Base-by-base conservation (phyloP, 2,329 filamentous ascomycete genomes). In the Cercospora sojina region DNA sequence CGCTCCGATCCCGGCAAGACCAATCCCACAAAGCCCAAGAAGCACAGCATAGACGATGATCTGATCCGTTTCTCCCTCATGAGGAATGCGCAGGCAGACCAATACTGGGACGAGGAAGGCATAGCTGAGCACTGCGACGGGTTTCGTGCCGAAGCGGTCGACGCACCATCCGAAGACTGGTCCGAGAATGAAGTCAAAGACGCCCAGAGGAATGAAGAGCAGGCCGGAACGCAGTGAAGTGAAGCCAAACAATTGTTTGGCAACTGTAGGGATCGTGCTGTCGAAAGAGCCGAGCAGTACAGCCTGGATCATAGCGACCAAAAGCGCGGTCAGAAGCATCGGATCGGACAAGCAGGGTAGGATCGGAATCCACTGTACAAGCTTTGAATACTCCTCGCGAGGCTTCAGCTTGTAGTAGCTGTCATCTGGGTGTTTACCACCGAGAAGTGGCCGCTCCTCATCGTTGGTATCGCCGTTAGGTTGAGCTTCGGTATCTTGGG, bases 1-100 rank as follows among this genome's bases (percentile, higher is more conserved):
- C 2, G 85, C 82, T 8, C 83, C 83, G 47, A 88, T 84, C 2
- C 83, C 74, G 0, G 84, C 84, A 2, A 88, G 73, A 0, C 85
- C 86, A 1, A 84, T 68, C 1, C 86, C 85, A 67, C 78, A 82
- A 2, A 85, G 73, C 0, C 76, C 78, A 0, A 87, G 76, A 0
- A 86, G 66, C 3, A 74, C 77, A 16, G 77, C 80, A 65, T 83
- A 85, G 3, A 85, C 76, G 9, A 81, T 75, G 18, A 84, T 77
- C 60, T 83, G 79, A 4, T 75, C 64, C 2, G 72, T 74, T 3
- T 77, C 78, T n/a, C 79, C 79, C 7, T 75, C 69, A 2, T 79
- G 78, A 0, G 81, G 80, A 0, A 84, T 72, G 3, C 83, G 79
- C 0, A 85, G 75, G 1, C 83, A 76, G 5, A 80, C 67, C 7